Conservation (phyloP, 768 basidiomycete species). For the Auriscalpium vulgare region DNA sequence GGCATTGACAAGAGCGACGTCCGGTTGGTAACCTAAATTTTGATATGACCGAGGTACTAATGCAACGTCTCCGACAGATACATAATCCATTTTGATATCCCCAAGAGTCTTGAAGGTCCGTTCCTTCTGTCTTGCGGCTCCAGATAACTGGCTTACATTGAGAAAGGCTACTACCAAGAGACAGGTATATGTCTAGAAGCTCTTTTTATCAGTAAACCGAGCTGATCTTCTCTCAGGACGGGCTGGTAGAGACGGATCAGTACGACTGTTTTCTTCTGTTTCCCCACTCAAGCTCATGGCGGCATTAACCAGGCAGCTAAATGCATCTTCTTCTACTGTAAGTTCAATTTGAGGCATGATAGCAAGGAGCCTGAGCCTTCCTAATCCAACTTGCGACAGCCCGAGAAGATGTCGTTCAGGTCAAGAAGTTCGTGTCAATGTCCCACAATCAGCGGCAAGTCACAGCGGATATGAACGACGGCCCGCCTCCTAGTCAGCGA, state of each 20-base stretch:
- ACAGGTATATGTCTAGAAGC: conserved; percentile 47
- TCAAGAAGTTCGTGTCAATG: conserved; percentile 43
- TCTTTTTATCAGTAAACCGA: not conserved
- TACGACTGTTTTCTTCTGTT: conserved; percentile 25
- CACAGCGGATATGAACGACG: conserved; percentile 36
- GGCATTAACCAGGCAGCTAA: conserved; percentile 51
- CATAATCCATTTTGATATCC: conserved; percentile 75
- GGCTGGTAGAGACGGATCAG: conserved; percentile 71
- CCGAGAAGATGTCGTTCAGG: conserved; percentile 61
- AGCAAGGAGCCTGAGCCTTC: no score
- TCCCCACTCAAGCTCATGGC: conserved; percentile 1
- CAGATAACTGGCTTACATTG: not conserved
- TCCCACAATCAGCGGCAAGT: conserved; percentile 38
- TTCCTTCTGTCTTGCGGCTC: not conserved
- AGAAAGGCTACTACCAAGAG: conserved; percentile 77
- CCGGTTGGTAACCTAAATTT: conserved; percentile 30
- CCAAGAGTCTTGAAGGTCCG: conserved; percentile 76
- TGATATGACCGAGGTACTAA: not conserved
- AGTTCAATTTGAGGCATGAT: conserved; percentile 14
- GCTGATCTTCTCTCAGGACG: conserved; percentile 39
- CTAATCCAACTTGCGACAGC: conserved; percentile 31
- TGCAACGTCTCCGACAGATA: conserved; percentile 34
- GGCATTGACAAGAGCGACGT: conserved; percentile 82
- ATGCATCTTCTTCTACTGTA: conserved; percentile 80
- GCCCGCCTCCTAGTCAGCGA: conserved; percentile 57